Base-by-base conservation (phyloP, 768 basidiomycete species). In the Amanita subjunquillea region DNA sequence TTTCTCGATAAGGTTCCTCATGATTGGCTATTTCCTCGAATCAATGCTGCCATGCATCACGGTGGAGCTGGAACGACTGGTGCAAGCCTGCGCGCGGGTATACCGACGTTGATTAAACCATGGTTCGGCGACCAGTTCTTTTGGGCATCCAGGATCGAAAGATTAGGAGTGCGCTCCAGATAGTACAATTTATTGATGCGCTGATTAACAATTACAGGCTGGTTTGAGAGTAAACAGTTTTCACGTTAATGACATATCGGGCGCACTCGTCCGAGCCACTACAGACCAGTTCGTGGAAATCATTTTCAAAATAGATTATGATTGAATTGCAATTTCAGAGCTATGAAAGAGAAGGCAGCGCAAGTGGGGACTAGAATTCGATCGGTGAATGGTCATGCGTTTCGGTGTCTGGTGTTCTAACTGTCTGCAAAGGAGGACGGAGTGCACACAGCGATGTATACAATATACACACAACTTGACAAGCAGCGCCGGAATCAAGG, bases 51-150 rank as follows among this genome's bases (percentile, higher is more conserved):
- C 7, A 53, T 84, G 40, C 83, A 83, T 64, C 82, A 85, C 55
- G 83, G 83, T 20, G 84, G 84, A 6, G 83, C 83, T 4, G 84
- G 83, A 10, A 86, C 83, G 0, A 85, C 83, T 0, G 83, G 82
- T 0, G 83, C 83, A 2, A 80, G 78, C 60, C 65, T 85, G 56
- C 73, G 78, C 61, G 77, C 79, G 36, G 82, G 82, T 1, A 71
- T 83, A 30, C 83, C 83, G 2, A 86, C 83, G 1, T 57, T 84
- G 54, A 84, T 86, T 60, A 79, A 79, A 57, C 82, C 83, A 1
- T 86, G 79, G 78, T 86, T 85, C 59, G 83, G 82, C 13, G 81
- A 82, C 58, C 81, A 83, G 57, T 81, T 70, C 59, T 82, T 82
- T 63, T 82, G 82, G 82, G 81, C 79, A 2, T 70, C 72, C 4